Conservation (phyloP, 179 eudicot species). For the Heliamphora ciliata region DNA sequence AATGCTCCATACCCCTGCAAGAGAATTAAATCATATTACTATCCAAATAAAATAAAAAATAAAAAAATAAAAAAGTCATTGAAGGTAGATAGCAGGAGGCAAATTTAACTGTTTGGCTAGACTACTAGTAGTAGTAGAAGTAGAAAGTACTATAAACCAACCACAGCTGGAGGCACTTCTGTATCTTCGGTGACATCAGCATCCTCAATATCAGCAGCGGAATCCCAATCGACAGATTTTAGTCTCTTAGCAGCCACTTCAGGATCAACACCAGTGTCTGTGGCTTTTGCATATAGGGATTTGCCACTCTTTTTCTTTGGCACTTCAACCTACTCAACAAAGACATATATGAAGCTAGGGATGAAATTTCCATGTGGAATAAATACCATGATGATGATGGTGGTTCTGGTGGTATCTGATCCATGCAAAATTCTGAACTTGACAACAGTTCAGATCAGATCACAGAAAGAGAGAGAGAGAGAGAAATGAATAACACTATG, state of each 20-base stretch:
- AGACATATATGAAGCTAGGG: not conserved
- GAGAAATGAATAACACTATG: not conserved
- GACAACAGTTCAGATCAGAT: not conserved
- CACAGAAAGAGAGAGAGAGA: not conserved
- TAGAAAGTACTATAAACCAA: conserved; percentile 19
- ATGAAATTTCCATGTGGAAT: conserved; percentile 4
- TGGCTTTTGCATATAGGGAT: conserved; percentile 82
- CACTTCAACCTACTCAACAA: conserved; percentile 40
- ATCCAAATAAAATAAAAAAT: too few relatives aligned
- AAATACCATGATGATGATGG: not conserved
- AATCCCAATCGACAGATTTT: conserved; percentile 73
- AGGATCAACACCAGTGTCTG: conserved; percentile 86
- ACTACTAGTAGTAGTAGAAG: not conserved
- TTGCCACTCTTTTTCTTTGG: conserved; percentile 39
- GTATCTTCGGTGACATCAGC: conserved; percentile 32
- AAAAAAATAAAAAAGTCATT: not conserved
- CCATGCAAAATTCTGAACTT: not conserved
- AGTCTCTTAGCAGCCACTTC: conserved; percentile 78
- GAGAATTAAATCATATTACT: not conserved
- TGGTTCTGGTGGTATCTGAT: not conserved
- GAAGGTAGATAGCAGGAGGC: not conserved
- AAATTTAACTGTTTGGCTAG: conserved; percentile 3
- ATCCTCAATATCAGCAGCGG: conserved; percentile 82
- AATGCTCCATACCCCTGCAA: conserved; percentile 89
- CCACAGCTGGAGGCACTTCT: conserved; percentile 72